These are phyloP conservation scores for Colletotrichum euphorbiae DNA, from an alignment of 2,329 filamentous ascomycete genomes.

Conservation along the genomic window DNA sequence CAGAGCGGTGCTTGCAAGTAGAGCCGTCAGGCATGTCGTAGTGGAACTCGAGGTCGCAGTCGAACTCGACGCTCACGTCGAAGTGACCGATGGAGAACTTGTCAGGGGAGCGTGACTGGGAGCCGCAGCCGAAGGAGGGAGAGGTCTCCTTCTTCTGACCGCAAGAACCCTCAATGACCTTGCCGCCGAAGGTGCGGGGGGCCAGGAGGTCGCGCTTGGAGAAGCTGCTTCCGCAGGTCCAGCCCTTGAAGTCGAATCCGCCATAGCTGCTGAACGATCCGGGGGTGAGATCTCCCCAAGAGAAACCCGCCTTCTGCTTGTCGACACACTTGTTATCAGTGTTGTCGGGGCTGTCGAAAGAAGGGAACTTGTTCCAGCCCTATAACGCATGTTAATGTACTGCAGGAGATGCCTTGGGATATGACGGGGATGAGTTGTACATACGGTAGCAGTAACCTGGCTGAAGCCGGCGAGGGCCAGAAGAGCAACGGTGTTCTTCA, in stretches of 20 bases:
- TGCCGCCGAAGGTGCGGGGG: slow-evolving; percentile 64
- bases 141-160: slow-evolving; percentile 57
- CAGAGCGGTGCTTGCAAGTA: slow-evolving; percentile 80
- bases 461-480: slow-evolving; percentile 63
- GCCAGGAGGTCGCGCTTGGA: slow-evolving; percentile 68
- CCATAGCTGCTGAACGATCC: slow-evolving; percentile 75
- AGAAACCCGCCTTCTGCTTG: slow-evolving; percentile 77
- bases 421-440: slow-evolving; percentile 41
- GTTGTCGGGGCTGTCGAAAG: slow-evolving; percentile 77
- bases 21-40: slow-evolving; percentile 88
- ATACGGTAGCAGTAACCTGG: slow-evolving; percentile 61
- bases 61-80: slow-evolving; percentile 78
- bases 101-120: slow-evolving; percentile 53
- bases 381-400: slow-evolving; percentile 35
- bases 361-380: slow-evolving; percentile 42
- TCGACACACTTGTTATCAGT: slow-evolving; percentile 80
- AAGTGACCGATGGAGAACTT: slow-evolving; percentile 82
- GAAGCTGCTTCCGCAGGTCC: slow-evolving; percentile 71
- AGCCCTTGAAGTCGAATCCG: slow-evolving; percentile 80
- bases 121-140: slow-evolving; percentile 69
- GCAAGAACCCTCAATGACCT: slow-evolving; percentile 71
- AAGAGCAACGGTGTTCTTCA: slow-evolving; percentile 64
- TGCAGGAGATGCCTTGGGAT: neutral
- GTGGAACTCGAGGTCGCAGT: slow-evolving; percentile 85
- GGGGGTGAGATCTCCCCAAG: slow-evolving; percentile 73